Evolutionary conservation across 495 filamentous ascomycete genomes (phyloP), one percentile per base, ranked within the genome.

Genomic region (Talaromyces liani): DNA sequence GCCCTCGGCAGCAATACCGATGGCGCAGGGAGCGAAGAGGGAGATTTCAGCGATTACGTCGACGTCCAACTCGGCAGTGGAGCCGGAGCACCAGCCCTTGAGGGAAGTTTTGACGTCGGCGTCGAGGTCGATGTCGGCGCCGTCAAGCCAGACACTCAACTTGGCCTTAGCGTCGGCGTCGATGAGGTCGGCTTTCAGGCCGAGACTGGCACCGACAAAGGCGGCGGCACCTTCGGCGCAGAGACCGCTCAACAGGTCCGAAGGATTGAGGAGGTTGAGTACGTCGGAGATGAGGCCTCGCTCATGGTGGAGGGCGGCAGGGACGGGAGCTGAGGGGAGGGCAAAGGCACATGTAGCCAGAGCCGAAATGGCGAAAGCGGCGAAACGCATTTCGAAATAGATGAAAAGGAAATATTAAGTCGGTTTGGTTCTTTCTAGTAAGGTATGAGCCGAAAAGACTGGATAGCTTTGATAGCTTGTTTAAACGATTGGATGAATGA

Each of bases 171-270:
- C 74, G 58, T 60, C 31, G 63, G 64, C 60, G 49, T 73, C 64
- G 47, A 79, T 69, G n/a, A 56, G 58, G 53, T 68, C 69, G 45
- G 73, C 68, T 65, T 66, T 71, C 67, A 72, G 74, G 68, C 78
- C 78, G 58, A 79, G 61, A 63, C 73, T 73, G 73, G 72, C 70
- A 65, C 73, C 73, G 57, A 72, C 64, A 6, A 79, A 71, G 53
- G 76, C 78, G 16, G 75, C 78, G 53, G 76, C 76, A 66, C 68
- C 76, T 61, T 71, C 63, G n/a, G 72, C 71, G 59, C 65, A 71
- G 61, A 80, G 67, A 29, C 72, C 73, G 65, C 54, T 59, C 56
- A 78, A 69, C 49, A 75, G 33, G 59, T 65, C 55, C 65, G 65
- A 67, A 68, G 70, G 68, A 57, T 64, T 45, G 31, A 58, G 56